Evolutionary conservation across 805 yeast species (phyloP).

Genomic region (Candida sithepensis): DNA sequence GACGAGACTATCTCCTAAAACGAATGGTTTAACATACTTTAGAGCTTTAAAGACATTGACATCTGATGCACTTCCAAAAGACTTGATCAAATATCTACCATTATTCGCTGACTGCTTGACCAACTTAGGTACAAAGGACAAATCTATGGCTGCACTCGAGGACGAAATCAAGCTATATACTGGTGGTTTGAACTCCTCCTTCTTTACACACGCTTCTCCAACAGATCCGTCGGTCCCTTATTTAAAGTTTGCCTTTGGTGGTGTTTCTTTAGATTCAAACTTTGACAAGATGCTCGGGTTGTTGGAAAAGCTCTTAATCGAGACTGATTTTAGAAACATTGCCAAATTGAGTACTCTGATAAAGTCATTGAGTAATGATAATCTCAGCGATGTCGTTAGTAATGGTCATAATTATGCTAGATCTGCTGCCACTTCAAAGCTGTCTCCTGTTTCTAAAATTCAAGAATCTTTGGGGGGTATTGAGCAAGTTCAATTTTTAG

Average conservation of each 20-base stretch:
- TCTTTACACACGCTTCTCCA: conserved; percentile 56
- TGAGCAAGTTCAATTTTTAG: conserved; percentile 68
- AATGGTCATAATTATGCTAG: conserved; percentile 85
- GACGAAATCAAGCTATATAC: conserved; percentile 78
- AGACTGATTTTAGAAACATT: conserved; percentile 63
- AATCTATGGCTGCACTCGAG: conserved; percentile 76
- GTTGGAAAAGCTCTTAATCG: conserved; percentile 63
- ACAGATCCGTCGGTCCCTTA: conserved; percentile 42
- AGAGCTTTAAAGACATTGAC: conserved; percentile 62
- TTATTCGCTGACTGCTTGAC: conserved; percentile 77
- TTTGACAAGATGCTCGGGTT: conserved; percentile 56
- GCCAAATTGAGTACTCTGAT: conserved; percentile 72
- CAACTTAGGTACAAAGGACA: conserved; percentile 74
- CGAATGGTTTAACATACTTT: conserved; percentile 80
- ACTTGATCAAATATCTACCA: conserved; percentile 67
- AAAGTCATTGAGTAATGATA: conserved; percentile 71
- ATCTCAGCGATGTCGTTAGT: conserved; percentile 75
- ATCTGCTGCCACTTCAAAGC: conserved; percentile 57
- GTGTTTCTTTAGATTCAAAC: conserved; percentile 68
- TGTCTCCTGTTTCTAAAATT: conserved; percentile 58
- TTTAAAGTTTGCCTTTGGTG: conserved; percentile 55
- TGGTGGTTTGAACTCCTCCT: conserved; percentile 75
- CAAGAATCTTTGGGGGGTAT: conserved; percentile 71
- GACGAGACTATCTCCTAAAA: conserved; percentile 34
- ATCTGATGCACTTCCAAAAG: conserved; percentile 47